Evolutionary conservation across 331 rosid genomes (phyloP), one percentile per base, ranked within the genome.

Genomic region (Erythrophleum ivorense): DNA sequence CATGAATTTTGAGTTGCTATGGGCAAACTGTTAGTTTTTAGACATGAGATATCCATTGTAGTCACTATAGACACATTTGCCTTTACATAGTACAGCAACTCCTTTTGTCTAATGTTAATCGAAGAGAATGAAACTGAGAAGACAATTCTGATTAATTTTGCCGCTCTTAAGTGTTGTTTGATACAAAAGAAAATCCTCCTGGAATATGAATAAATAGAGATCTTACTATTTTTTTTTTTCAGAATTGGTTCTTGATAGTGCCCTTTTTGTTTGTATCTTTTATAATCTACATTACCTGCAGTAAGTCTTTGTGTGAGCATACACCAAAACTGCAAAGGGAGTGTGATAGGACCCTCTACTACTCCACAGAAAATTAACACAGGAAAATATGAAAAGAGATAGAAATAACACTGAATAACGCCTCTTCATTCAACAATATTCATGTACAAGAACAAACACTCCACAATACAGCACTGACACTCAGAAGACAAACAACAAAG

Each of bases 1-100:
- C 57, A 58, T 59, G 67, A 65, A 10, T 77, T 36, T 77, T 82
- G 55, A 58, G 60, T 24, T 76, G n/a, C 49, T 80, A 1, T 14
- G 57, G 1, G 48, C 1, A 6, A 43, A 7, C 48, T 43, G 48
- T 7, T 43, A 0, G 48, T 43, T 43, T 43, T 43, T 7, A 0
- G 48, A 43, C 29, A 24, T 24, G 29, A 24, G 29, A 24, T 43
- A 43, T 7, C 48, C 48, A 43, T 43, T 9, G 1, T 43, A 6
- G 48, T 43, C 48, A 4, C 1, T 5, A 43, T 43, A 43, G 48
- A 43, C 9, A 7, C 48, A 43, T 43, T 67, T 63, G 46, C 36
- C 13, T 46, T 33, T 1, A 0, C 48, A 46, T 15, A 13, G 41
- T 36, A 36, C 40, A 8, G 48, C 48, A 68, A 15, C 59, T 54